Percentiles rank a stretch among this genome's conserved stretches.
Conservation (phyloP, 78 protist genomes). For the Emiliania huxleyi region DNA sequence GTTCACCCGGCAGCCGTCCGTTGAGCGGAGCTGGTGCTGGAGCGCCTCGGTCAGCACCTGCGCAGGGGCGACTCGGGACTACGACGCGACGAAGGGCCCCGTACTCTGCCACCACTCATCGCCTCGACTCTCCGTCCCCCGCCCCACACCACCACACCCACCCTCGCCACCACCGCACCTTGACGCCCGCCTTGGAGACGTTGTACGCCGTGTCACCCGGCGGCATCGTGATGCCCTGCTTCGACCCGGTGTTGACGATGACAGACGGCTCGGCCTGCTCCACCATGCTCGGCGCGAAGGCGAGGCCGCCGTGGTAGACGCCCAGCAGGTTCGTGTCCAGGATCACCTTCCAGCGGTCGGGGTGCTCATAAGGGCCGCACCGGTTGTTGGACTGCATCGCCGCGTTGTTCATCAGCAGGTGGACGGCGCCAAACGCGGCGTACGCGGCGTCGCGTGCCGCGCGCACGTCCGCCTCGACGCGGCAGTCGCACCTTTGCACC, state of each 20-base stretch:
- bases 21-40: no score
- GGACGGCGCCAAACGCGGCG: neutral
- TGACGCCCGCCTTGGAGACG: neutral
- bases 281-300: neutral
- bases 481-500: neutral
- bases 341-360: neutral
- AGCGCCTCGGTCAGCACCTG: neutral
- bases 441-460: no score
- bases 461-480: neutral
- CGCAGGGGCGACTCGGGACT: no score
- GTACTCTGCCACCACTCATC: no score
- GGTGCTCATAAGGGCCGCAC: neutral
- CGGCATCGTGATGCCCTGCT: neutral
- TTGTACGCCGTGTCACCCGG: neutral
- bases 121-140: no score
- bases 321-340: neutral
- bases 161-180: neutral
- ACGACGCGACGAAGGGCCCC: no score
- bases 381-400: neutral
- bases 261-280: neutral
- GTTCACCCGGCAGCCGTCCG: no score
- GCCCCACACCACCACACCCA: no score
- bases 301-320: neutral
- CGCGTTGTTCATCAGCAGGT: neutral
- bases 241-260: neutral